Base-by-base conservation (phyloP, 495 filamentous ascomycete species). In the Cenococcum geophilum region DNA sequence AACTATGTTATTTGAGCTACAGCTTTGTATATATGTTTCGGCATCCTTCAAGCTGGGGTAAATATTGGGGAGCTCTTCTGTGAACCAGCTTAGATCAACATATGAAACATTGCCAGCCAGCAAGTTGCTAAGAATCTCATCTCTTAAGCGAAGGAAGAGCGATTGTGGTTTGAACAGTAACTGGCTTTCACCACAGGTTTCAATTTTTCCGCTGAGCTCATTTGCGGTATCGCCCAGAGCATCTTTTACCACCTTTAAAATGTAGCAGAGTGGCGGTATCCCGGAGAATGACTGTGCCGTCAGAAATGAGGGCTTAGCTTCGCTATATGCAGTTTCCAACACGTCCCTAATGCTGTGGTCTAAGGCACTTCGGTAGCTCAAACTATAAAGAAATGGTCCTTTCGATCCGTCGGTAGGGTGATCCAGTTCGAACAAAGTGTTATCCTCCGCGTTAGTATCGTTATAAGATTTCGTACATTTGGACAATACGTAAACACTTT, bases 51-150 rank as follows among this genome's bases (percentile, higher is more conserved):
- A 8, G 14, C 40, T 50, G 21, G 25, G 20, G 35, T 60, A 61
- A 3, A 63, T 43, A 14, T 53, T 49, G 21, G 20, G 23, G 27
- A 47, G 50, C 25, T 54, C 47, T 27, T 63, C 37, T 1, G 48
- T 36, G 32, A 64, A 59, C 25, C 5, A 10, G 23, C 53, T 35
- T 11, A 68, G 21, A 35, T 54, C 58, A 35, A 61, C 32, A 22
- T 34, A 50, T n/a, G 58, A 43, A 6, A 55, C 32, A 0, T 61
- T 22, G 11, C 65, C 65, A 4, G 25, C n/a, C 20, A 48, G 36
- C 5, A 68, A 54, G 34, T 53, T 61, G 25, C 25, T 22, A 35
- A 68, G 22, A 11, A 55, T 50, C 5, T 57, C 47, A 27, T 63
- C 53, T 16, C 43, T 21, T 23, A 47, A 36, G 6, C 35, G 43